Percentiles rank a stretch among this genome's conserved stretches.
Conservation (phyloP, 2,329 filamentous ascomycete species). For the Clonostachys byssicola region DNA sequence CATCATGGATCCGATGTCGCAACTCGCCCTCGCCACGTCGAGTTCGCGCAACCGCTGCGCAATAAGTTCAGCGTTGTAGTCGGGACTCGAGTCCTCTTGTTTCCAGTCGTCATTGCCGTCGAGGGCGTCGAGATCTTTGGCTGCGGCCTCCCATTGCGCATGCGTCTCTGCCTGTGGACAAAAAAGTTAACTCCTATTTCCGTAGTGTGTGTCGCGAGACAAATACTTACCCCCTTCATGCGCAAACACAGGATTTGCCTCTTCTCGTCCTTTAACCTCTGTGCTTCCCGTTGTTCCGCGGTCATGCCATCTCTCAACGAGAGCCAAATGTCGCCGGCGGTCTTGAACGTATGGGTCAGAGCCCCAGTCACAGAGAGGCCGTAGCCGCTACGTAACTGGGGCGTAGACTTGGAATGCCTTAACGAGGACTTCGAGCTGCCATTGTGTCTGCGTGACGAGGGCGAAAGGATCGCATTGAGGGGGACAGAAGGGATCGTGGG, state of each 20-base stretch:
- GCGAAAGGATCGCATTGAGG: neutral
- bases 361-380: neutral
- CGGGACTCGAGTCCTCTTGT: slow-evolving; percentile 36
- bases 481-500: slow-evolving; percentile 1
- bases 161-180: slow-evolving; percentile 57
- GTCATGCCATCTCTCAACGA: slow-evolving; percentile 50
- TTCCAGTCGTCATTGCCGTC: slow-evolving; percentile 86
- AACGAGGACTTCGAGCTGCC: neutral
- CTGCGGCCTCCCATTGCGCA: slow-evolving; percentile 71
- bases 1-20: slow-evolving; percentile 74
- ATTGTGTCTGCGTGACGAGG: neutral
- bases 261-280: slow-evolving; percentile 46
- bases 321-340: slow-evolving; percentile 34
- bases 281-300: slow-evolving; percentile 41
- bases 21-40: slow-evolving; percentile 66
- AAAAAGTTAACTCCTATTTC: neutral
- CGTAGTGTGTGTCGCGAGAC: neutral
- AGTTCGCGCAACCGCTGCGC: slow-evolving; percentile 66
- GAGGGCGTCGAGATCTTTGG: slow-evolving; percentile 71
- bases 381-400: neutral
- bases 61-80: slow-evolving; percentile 67
- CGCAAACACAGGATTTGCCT: slow-evolving; percentile 59
- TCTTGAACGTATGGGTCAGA: slow-evolving; percentile 24
- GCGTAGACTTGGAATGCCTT: slow-evolving; percentile 2
- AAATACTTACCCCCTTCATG: slow-evolving; percentile 60